Percentiles rank a stretch among this genome's conserved stretches.
phyloP scores from a whole-genome alignment of 2,329 filamentous ascomycete genomes.

The Aspergillus felis region DNA sequence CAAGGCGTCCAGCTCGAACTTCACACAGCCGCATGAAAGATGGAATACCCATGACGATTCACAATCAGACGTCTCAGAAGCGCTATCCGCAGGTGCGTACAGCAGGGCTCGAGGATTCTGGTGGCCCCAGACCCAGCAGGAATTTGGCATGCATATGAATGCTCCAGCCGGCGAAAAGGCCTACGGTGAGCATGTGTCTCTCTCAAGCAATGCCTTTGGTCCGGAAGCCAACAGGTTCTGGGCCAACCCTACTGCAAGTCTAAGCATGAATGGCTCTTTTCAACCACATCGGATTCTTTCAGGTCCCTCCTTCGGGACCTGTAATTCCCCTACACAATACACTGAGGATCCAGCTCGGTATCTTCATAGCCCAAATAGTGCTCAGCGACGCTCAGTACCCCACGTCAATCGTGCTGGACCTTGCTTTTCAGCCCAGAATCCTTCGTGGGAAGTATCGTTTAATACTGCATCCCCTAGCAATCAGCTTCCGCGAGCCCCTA shows the following conservation, averaged over 20 bases:
- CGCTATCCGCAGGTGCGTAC: constrained; percentile 39
- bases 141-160: constrained; percentile 25
- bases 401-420: constrained; percentile 29
- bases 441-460: constrained; percentile 34
- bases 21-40: constrained; percentile 38
- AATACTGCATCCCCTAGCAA: constrained; percentile 21
- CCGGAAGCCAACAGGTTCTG: constrained; percentile 32
- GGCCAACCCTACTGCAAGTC: constrained; percentile 19
- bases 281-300: constrained; percentile 34
- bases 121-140: constrained; percentile 21
- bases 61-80: constrained; percentile 44
- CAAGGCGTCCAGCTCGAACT: constrained; percentile 46
- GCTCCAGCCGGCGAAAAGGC: constrained; percentile 23
- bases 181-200: constrained; percentile 21
- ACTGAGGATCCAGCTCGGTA: constrained; percentile 29
- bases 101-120: constrained; percentile 36
- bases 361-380: constrained; percentile 21
- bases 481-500: constrained; percentile 24
- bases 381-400: constrained; percentile 27
- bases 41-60: constrained; percentile 45
- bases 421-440: constrained; percentile 30
- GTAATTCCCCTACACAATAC: constrained; percentile 27
- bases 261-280: constrained; percentile 19
- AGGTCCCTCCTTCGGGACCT: constrained; percentile 26
- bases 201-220: constrained; percentile 16